Conservation (phyloP, 2,329 filamentous ascomycete genomes). For the Stromatinia cepivora region DNA sequence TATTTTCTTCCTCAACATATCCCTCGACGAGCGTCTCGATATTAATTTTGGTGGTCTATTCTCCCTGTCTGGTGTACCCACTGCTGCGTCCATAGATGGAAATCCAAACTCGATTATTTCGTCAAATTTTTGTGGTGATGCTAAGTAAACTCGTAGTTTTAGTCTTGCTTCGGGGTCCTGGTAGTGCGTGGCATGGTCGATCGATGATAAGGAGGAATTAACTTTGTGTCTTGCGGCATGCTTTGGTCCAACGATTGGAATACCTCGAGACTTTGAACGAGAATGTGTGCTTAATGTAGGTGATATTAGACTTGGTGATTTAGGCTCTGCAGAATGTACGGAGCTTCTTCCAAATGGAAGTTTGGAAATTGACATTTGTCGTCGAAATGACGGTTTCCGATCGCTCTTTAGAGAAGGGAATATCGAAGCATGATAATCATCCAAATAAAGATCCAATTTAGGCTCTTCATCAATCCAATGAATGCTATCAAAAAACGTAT, state of each 20-base stretch:
- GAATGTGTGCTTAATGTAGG: conserved; percentile 33
- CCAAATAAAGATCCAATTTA: conserved; percentile 66
- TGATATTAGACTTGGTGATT: conserved; percentile 34
- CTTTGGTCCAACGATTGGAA: conserved; percentile 50
- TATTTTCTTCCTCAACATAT: conserved; percentile 38
- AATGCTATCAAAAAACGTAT: conserved; percentile 61
- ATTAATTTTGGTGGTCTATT: conserved; percentile 32
- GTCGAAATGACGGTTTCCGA: conserved; percentile 63
- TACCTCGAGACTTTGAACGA: conserved; percentile 53
- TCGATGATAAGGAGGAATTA: conserved; percentile 47
- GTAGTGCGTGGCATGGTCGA: conserved; percentile 80
- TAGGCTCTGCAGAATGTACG: conserved; percentile 41
- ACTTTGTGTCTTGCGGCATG: conserved; percentile 36
- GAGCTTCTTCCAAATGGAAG: conserved; percentile 60
- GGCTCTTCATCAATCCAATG: conserved; percentile 74
- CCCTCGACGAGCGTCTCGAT: conserved; percentile 28
- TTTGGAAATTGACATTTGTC: conserved; percentile 70
- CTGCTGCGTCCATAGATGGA: conserved; percentile 57
- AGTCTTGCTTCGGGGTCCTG: conserved; percentile 85
- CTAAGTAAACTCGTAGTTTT: conserved; percentile 82
- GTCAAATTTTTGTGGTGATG: conserved; percentile 91
- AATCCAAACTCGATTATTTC: conserved; percentile 95
- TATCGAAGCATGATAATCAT: conserved; percentile 62
- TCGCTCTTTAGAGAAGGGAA: conserved; percentile 43
- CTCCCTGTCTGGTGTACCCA: conserved; percentile 42